Percentiles rank a stretch among this genome's conserved stretches.
Evolutionary conservation across 1,284 basidiomycete species (phyloP).

Genomic region (Moniliophthora roreri): DNA sequence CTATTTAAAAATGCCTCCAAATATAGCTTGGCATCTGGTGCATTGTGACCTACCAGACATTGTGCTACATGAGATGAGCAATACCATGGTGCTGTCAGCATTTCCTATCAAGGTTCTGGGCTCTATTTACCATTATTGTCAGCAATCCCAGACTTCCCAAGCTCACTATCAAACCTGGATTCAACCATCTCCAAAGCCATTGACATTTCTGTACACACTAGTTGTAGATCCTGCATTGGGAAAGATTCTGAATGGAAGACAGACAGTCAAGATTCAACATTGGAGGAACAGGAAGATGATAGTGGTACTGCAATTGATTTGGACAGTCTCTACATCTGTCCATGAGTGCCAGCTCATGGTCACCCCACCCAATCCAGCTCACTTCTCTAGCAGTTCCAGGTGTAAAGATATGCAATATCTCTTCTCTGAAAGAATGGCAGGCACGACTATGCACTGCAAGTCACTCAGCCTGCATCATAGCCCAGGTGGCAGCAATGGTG

Average conservation of each 20-base stretch:
- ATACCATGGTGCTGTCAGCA: constrained; percentile 21
- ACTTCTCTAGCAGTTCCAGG: constrained; percentile 32
- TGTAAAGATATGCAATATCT: constrained; percentile 22
- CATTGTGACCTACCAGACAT: no score
- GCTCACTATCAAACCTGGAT: constrained; percentile 38
- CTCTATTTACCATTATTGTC: neutral
- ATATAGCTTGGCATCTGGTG: no score
- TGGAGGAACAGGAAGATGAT: constrained; percentile 12
- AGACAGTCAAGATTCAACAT: constrained; percentile 29
- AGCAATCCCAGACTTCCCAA: constrained; percentile 30
- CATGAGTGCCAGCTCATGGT: constrained; percentile 23
- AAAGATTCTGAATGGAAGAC: constrained; percentile 23
- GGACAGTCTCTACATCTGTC: constrained; percentile 38
- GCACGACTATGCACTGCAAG: no score
- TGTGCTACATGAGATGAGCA: no score
- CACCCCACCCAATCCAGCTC: neutral
- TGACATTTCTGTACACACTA: constrained; percentile 31
- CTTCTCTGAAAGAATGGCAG: no score
- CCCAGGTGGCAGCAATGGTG: no score
- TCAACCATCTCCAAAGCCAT: constrained; percentile 17
- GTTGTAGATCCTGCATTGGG: constrained; percentile 32
- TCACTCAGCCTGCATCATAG: no score
- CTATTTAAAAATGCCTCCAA: no score
- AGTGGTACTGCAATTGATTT: constrained; percentile 30
- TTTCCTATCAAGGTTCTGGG: neutral